Percentiles rank a stretch among this genome's conserved stretches.
phyloP scores from a whole-genome alignment of 768 basidiomycete species.

The Lactarius psammicola region DNA sequence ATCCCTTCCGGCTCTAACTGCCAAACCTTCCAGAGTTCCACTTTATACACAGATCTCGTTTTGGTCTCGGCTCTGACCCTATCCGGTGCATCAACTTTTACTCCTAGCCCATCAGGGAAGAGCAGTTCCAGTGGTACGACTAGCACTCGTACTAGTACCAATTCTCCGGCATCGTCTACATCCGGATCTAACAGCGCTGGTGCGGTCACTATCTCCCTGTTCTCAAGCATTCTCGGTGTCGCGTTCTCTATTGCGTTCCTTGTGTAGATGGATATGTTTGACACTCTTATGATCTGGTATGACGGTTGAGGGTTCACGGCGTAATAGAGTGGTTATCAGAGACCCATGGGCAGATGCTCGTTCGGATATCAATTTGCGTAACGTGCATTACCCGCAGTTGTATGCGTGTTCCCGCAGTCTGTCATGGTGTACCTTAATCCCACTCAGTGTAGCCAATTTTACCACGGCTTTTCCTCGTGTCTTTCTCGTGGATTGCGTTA shows the following conservation, averaged over 20 bases:
- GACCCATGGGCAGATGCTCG: background rate
- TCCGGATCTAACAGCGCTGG: constrained; percentile 17
- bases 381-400: too few relatives aligned
- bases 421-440: too few relatives aligned
- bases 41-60: constrained; percentile 37
- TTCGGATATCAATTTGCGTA: constrained; percentile 2
- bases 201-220: constrained; percentile 10
- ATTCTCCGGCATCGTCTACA: constrained; percentile 1
- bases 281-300: constrained; percentile 1
- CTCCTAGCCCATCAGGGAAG: background rate
- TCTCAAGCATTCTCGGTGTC: constrained; percentile 22
- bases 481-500: too few relatives aligned
- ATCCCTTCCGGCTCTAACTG: constrained; percentile 47
- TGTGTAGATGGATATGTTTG: constrained; percentile 2
- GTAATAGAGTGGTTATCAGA: background rate
- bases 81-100: background rate
- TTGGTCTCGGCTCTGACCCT: background rate
- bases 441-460: too few relatives aligned
- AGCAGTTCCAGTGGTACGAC: background rate
- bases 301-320: background rate
- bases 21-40: constrained; percentile 37
- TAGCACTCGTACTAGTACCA: background rate
- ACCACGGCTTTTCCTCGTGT: too few relatives aligned
- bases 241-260: constrained; percentile 23
- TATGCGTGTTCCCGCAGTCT: too few relatives aligned